Evolutionary conservation across 1,284 basidiomycete genomes (phyloP), one percentile per base, ranked within the genome.

Genomic region (Inonotus obliquus): DNA sequence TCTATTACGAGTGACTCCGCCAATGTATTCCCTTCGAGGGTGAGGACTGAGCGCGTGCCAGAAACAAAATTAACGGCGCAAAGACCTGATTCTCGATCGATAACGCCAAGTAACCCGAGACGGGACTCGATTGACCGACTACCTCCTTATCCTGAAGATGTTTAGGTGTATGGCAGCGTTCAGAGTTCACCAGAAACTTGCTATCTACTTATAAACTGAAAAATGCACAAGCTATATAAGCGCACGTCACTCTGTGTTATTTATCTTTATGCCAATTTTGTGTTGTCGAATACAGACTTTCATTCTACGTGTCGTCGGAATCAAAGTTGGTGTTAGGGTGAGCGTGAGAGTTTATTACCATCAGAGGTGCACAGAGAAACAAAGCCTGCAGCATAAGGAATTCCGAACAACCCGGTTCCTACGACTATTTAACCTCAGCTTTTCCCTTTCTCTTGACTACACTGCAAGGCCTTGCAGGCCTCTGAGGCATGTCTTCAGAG

Each of bases 41-140:
- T 45, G 13, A n/a, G 27, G 9, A 54, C 70, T 39, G 66, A 70
- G 35, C 65, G 65, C 48, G 63, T 71, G 35, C 63, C 69, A 3
- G 67, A 70, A 61, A 32, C 32, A 32, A n/a, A n/a, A n/a, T 63
- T 69, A 44, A 67, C 69, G 39, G 65, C 66, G 6, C 63, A 63
- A 51, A 61, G 68, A 47, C 65, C 70, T 38, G 69, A 69, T 47
- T 4, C 21, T 17, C 48, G 27, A 37, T 38, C 47, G 21, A 14
- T 23, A 14, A n/a, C 29, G 47, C 2, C 47, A 21, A 39, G 38
- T 47, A 39, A n/a, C 41, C 25, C 27, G 17, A 29, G 37, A 32
- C n/a, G 39, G 7, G 29, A 44, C 23, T 60, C 58, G 11, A 35
- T 25, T 27, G 27, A 44, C 25, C 47, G 23, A n/a, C 32, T 60